phyloP scores from a whole-genome alignment of 345 rosid genomes.

The Eucalyptus pauciflora region DNA sequence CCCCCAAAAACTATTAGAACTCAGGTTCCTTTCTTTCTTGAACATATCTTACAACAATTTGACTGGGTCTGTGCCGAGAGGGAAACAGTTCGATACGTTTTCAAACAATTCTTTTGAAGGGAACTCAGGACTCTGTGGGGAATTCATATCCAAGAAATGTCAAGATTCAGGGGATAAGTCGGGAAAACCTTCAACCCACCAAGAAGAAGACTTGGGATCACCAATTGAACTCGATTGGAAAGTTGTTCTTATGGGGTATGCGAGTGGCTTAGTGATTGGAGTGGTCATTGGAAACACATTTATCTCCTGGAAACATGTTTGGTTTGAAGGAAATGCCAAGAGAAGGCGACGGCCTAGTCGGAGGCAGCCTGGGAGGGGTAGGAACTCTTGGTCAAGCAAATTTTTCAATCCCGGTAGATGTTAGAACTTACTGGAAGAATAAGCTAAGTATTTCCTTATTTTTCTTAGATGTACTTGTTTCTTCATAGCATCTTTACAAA shows the following conservation, averaged over 20 bases:
- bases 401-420: accelerated
- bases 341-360: not conserved
- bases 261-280: not conserved
- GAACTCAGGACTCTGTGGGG: constrained; percentile 5
- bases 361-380: not conserved
- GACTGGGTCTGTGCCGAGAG: not conserved
- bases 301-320: not conserved
- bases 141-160: not conserved
- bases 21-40: not conserved
- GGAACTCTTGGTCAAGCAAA: not conserved
- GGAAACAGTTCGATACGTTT: not conserved
- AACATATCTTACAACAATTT: constrained; percentile 8
- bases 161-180: not conserved
- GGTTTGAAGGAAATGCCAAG: not conserved
- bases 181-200: not conserved
- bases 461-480: not conserved
- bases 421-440: not conserved
- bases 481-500: not conserved
- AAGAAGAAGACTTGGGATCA: not conserved
- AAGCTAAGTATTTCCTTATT: not conserved
- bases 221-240: not conserved
- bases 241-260: not conserved
- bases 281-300: not conserved
- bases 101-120: not conserved
- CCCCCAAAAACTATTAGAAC: not conserved